A percentile compares a stretch with the other conserved stretches of the same genome.
phyloP scores from a whole-genome alignment of 148 eudicot genomes.

The Rhododendron molle region DNA sequence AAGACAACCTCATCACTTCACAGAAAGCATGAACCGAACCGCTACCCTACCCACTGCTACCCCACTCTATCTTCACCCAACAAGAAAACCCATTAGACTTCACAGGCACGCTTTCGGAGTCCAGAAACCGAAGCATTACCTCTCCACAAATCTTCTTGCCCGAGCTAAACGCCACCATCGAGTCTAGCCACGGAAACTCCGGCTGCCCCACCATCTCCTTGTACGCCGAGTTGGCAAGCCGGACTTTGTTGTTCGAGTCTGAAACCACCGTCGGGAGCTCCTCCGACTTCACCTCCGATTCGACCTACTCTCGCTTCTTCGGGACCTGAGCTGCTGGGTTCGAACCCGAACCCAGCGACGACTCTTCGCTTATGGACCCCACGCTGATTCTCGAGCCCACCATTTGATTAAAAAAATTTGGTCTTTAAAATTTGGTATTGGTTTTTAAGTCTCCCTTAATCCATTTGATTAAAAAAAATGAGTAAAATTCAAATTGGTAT shows the following conservation, averaged over 20 bases:
- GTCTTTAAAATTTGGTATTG: no score
- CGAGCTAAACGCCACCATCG: constrained; percentile 16
- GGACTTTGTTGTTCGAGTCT: constrained; percentile 55
- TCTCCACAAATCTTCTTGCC: constrained; percentile 59
- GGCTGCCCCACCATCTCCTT: constrained; percentile 73
- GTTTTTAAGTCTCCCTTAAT: no score
- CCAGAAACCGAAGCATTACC: constrained; percentile 31
- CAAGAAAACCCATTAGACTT: constrained; percentile 46
- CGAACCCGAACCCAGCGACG: background rate
- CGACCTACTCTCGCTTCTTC: constrained; percentile 32
- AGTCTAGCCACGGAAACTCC: constrained; percentile 54
- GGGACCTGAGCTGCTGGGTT: background rate
- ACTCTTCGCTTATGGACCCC: constrained; percentile 27
- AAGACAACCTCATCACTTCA: constrained; percentile 42
- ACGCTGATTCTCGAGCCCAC: constrained; percentile 54
- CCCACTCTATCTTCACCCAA: constrained; percentile 76
- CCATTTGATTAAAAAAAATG: no score
- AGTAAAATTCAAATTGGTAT: no score
- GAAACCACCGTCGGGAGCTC: constrained; percentile 49
- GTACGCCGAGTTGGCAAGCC: constrained; percentile 60
- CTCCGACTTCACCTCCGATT: constrained; percentile 47
- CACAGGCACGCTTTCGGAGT: background rate
- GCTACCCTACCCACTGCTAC: constrained; percentile 26
- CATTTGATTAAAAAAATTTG: no score
- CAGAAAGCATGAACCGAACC: constrained; percentile 40